phyloP scores from a whole-genome alignment of 495 filamentous ascomycete genomes.

The Staphylotrichum tortipilum region DNA sequence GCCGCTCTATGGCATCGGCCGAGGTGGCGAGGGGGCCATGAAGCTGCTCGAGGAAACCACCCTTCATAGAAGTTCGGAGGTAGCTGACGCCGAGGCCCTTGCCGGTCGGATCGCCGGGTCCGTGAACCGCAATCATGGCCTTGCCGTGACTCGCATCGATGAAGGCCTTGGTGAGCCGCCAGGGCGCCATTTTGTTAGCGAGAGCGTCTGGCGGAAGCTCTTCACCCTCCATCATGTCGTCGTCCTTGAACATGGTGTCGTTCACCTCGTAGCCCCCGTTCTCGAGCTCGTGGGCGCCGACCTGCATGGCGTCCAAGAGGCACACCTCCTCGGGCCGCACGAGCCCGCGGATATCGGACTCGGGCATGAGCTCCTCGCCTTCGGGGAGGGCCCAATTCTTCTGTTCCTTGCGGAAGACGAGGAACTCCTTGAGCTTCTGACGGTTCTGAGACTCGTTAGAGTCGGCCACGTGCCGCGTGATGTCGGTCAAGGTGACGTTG shows the following conservation, averaged over 20 bases:
- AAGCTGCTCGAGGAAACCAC: conserved; percentile 83
- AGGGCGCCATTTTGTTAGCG: conserved; percentile 70
- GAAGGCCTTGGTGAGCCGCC: conserved; percentile 92
- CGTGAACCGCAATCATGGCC: conserved; percentile 91
- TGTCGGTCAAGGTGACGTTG: conserved; percentile 62
- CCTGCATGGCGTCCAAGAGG: conserved; percentile 91
- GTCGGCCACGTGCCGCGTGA: conserved; percentile 81
- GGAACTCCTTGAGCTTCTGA: conserved; percentile 94
- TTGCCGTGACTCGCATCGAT: conserved; percentile 87
- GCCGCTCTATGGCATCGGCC: conserved; percentile 53
- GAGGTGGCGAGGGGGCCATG: conserved; percentile 83
- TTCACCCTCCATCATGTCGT: conserved; percentile 45
- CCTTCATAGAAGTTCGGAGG: conserved; percentile 96
- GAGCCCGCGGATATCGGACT: conserved; percentile 67
- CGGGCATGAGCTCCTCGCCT: conserved; percentile 65
- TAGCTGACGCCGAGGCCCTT: conserved; percentile 91
- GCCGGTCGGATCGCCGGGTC: conserved; percentile 90
- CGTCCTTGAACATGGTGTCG: conserved; percentile 48
- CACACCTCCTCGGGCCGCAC: conserved; percentile 94
- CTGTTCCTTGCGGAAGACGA: conserved; percentile 72
- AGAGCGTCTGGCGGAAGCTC: conserved; percentile 58
- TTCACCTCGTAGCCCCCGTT: conserved; percentile 66
- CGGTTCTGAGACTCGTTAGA: conserved; percentile 90
- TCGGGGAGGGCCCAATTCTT: conserved; percentile 73
- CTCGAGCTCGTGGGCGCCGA: conserved; percentile 75